Evolutionary conservation across 139 green algal species (phyloP).

Genomic region (Chlorella sp.): DNA sequence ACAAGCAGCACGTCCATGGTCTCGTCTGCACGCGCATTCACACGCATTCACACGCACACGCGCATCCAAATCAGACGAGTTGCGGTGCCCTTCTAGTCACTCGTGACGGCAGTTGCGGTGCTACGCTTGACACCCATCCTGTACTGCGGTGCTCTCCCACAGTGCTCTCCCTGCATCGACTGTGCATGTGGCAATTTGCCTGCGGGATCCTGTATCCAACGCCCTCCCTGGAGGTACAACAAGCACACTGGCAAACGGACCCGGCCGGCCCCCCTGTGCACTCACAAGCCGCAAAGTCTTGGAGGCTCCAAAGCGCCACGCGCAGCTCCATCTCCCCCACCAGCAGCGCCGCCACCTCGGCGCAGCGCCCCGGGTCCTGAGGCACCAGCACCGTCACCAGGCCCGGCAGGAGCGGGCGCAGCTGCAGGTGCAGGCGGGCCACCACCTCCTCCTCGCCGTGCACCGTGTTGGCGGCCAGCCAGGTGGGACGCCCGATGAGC

Average conservation of each 20-base stretch:
- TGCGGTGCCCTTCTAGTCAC: not conserved
- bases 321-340: not conserved
- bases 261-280: not conserved
- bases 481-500: slow-evolving; percentile 32
- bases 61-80: too few relatives aligned
- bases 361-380: not conserved
- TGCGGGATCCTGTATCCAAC: too few relatives aligned
- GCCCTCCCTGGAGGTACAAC: too few relatives aligned
- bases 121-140: not conserved
- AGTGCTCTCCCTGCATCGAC: not conserved
- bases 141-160: not conserved
- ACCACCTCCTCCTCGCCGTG: slow-evolving; percentile 34
- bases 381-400: slow-evolving; percentile 44
- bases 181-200: too few relatives aligned
- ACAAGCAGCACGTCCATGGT: slow-evolving; percentile 44
- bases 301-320: slow-evolving; percentile 18
- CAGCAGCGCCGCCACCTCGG: slow-evolving; percentile 3
- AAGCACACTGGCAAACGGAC: not conserved
- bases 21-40: not conserved
- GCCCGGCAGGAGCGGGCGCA: slow-evolving; percentile 16
- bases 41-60: not conserved
- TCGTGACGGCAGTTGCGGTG: not conserved
- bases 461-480: slow-evolving; percentile 40
- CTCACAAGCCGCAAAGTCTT: slow-evolving; percentile 1
- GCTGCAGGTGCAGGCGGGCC: slow-evolving; percentile 20